A percentile compares a stretch with the other conserved stretches of the same genome.
These are phyloP conservation scores for Scedosporium aurantiacum DNA, from an alignment of 2,329 filamentous ascomycete genomes.

Conservation along the genomic window DNA sequence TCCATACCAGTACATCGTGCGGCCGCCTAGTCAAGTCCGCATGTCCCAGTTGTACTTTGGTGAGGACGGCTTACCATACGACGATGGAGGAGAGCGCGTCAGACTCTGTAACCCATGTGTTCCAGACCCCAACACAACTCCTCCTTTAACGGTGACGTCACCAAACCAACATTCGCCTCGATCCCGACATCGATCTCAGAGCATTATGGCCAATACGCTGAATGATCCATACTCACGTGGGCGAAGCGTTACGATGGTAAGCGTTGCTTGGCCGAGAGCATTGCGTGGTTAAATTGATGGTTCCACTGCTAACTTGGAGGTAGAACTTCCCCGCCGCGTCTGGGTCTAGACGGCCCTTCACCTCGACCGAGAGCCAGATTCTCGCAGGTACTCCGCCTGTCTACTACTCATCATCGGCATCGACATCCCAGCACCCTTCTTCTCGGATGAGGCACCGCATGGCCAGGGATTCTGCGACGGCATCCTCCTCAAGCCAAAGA, in stretches of 20 bases:
- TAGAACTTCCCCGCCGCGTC: slow-evolving; percentile 8
- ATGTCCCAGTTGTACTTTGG: background rate
- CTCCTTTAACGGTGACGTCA: slow-evolving; percentile 33
- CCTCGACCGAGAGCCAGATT: slow-evolving; percentile 27
- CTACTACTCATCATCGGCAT: slow-evolving; percentile 19
- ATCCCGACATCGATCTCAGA: slow-evolving; percentile 34
- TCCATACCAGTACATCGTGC: slow-evolving; percentile 84
- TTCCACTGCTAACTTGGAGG: background rate
- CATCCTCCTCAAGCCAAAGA: slow-evolving; percentile 25
- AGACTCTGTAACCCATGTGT: slow-evolving; percentile 52
- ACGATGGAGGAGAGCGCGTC: slow-evolving; percentile 43
- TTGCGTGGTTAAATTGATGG: too few relatives aligned
- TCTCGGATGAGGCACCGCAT: slow-evolving; percentile 16
- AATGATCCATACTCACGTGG: slow-evolving; percentile 17
- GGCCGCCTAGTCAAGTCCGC: slow-evolving; percentile 42
- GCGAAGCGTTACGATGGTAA: slow-evolving; percentile 41
- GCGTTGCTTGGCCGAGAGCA: slow-evolving; percentile 12
- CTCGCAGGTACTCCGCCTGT: slow-evolving; percentile 27
- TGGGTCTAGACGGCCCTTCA: slow-evolving; percentile 19
- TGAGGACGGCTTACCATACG: background rate
- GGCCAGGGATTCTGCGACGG: slow-evolving; percentile 19
- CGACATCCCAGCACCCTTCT: slow-evolving; percentile 1
- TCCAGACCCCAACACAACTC: slow-evolving; percentile 48
- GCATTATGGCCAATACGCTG: slow-evolving; percentile 21
- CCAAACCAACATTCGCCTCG: slow-evolving; percentile 23